Percentiles rank a stretch among this genome's conserved stretches.
These are phyloP conservation scores for Coccomyxa sp. DNA, from an alignment of 139 green algal genomes.

Conservation along the genomic window DNA sequence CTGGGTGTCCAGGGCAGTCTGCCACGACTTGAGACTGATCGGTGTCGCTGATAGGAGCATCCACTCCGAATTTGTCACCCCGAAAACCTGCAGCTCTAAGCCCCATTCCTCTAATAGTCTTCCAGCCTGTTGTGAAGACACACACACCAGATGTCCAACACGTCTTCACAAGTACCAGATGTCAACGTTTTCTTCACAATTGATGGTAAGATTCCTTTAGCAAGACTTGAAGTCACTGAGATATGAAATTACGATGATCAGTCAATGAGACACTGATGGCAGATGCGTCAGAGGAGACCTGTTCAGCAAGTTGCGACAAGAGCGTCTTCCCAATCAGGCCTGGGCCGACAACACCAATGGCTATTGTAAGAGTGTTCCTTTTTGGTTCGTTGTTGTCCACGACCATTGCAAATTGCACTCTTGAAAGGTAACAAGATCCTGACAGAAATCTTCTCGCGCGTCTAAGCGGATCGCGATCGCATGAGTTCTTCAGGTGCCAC, in stretches of 20 bases:
- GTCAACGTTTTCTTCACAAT: background rate
- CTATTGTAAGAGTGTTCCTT: conserved; percentile 52
- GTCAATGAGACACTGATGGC: background rate
- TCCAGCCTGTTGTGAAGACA: conserved; percentile 18
- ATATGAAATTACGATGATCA: background rate
- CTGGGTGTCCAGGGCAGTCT: conserved; percentile 4
- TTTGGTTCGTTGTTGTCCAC: no score
- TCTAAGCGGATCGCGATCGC: no score
- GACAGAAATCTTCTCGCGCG: no score
- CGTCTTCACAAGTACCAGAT: background rate
- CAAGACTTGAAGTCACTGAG: background rate
- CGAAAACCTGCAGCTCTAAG: conserved; percentile 57
- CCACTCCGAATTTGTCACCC: conserved; percentile 38
- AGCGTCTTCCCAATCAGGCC: conserved; percentile 85
- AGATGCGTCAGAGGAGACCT: conserved; percentile 28
- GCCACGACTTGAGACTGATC: conserved; percentile 48
- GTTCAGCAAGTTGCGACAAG: conserved; percentile 76
- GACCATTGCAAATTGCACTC: background rate
- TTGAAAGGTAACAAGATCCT: no score
- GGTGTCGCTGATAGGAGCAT: conserved; percentile 42
- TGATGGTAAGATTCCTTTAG: background rate
- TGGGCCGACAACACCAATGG: conserved; percentile 83
- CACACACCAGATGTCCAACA: background rate
- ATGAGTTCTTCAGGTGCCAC: no score
- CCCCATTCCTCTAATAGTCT: conserved; percentile 38